Evolutionary conservation across 2,329 filamentous ascomycete genomes (phyloP), one percentile per base, ranked within the genome.

Genomic region (Ophioceras dolichostomum): DNA sequence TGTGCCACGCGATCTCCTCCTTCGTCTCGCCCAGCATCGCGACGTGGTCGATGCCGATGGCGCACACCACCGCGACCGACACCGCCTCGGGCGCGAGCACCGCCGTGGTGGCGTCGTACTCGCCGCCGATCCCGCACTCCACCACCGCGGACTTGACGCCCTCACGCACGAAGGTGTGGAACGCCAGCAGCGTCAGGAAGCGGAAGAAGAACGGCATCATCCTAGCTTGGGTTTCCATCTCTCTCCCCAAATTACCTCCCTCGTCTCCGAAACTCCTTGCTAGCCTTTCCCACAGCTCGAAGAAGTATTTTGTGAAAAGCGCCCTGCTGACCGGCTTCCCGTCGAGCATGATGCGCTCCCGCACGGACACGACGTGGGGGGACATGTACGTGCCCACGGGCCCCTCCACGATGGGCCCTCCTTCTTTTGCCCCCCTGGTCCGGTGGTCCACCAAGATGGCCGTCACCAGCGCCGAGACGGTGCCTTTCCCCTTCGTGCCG

Each of bases 401-500:
- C 43, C 60, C 40, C 2, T 20, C 35, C 19, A 20, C 35, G 18
- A 20, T 17, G 18, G 35, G 28, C 17, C 26, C 28, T 4, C 29
- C n/a, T n/a, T n/a, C n/a, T n/a, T n/a, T n/a, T n/a, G n/a, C n/a
- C n/a, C n/a, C n/a, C n/a, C n/a, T n/a, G 48, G 36, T 38, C 32
- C 62, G 57, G 8, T 26, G 22, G 40, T 49, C 63, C 4, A 67
- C 61, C n/a, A 94, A 65, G 44, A 94, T 83, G 3, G 79, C 79
- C 12, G 86, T 85, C 16, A 86, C 73, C 55, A 88, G 89, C 9
- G 88, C 82, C 45, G 83, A 85, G 1, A 86, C 87, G 3, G 84
- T 91, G 29, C 88, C 88, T 57, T 95, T 96, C 42, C 89, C 89
- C 57, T 95, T 96, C 4, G 88, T 95, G 10, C 89, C 89, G 1